phyloP scores from a whole-genome alignment of 441 rosid genomes.

The Gossypium schwendimanii region DNA sequence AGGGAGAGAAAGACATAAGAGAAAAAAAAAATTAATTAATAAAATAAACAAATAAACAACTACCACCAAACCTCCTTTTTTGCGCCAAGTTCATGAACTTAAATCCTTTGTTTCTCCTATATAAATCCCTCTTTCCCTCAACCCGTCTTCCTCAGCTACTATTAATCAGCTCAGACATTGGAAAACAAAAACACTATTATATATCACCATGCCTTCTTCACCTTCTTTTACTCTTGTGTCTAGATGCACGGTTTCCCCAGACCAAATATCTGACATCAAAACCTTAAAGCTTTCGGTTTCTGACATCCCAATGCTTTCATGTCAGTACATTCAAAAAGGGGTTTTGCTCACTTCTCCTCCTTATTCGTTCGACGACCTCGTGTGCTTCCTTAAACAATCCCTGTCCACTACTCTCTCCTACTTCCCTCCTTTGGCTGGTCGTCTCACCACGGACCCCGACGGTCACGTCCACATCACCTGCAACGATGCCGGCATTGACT shows the following conservation, averaged over 20 bases:
- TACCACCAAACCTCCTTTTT: no score
- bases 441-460: conserved; percentile 46
- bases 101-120: no score
- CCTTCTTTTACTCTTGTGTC: conserved; percentile 35
- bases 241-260: conserved; percentile 53
- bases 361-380: conserved; percentile 36
- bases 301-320: conserved; percentile 92
- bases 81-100: no score
- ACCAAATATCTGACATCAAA: conserved; percentile 27
- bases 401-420: conserved; percentile 60
- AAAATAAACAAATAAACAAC: no score
- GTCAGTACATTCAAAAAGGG: conserved; percentile 94
- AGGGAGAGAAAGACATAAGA: no score
- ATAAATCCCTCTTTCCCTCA: no score
- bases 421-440: conserved; percentile 84
- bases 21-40: no score
- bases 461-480: conserved; percentile 63
- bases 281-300: conserved; percentile 74
- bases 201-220: conserved; percentile 48
- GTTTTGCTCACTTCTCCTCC: conserved; percentile 57
- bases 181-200: no score
- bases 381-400: conserved; percentile 46
- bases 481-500: conserved; percentile 71
- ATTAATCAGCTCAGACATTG: no score
- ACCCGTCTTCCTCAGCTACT: no score